These are phyloP conservation scores for Canavalia ensiformis DNA, from an alignment of 306 rosid genomes.

Conservation along the genomic window DNA sequence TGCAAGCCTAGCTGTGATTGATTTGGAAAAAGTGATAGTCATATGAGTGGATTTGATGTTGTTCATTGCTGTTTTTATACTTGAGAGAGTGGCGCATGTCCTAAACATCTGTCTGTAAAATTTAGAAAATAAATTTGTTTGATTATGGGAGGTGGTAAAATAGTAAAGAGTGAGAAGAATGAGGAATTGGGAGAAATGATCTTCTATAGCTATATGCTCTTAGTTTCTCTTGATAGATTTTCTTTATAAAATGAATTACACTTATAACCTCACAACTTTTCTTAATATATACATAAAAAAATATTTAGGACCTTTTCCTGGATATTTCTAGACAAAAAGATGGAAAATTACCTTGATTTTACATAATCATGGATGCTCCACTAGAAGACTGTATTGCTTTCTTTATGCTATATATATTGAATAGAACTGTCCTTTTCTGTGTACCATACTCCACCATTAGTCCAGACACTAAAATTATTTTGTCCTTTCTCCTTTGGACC, in stretches of 20 bases:
- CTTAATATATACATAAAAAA: constrained; percentile 6
- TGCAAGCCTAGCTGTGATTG: neutral
- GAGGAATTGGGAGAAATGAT: constrained; percentile 16
- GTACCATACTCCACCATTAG: constrained; percentile 8
- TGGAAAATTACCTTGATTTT: neutral
- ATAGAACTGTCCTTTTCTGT: constrained; percentile 9
- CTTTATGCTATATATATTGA: neutral
- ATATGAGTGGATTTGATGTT: neutral
- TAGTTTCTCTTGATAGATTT: neutral
- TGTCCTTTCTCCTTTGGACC: neutral
- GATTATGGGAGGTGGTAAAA: constrained; percentile 9
- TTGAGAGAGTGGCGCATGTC: neutral
- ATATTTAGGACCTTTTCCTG: neutral
- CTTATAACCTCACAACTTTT: neutral
- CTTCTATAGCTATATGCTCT: neutral
- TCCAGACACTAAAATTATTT: constrained; percentile 13
- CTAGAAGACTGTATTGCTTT: constrained; percentile 15
- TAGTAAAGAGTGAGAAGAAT: neutral
- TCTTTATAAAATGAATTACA: neutral
- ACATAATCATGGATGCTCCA: neutral
- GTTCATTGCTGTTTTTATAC: neutral
- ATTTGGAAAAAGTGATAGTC: constrained; percentile 10
- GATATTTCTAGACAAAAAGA: neutral
- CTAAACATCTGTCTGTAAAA: neutral
- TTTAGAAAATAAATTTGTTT: neutral